phyloP scores from a whole-genome alignment of 805 yeast species.

The Kuraishia cidri region DNA sequence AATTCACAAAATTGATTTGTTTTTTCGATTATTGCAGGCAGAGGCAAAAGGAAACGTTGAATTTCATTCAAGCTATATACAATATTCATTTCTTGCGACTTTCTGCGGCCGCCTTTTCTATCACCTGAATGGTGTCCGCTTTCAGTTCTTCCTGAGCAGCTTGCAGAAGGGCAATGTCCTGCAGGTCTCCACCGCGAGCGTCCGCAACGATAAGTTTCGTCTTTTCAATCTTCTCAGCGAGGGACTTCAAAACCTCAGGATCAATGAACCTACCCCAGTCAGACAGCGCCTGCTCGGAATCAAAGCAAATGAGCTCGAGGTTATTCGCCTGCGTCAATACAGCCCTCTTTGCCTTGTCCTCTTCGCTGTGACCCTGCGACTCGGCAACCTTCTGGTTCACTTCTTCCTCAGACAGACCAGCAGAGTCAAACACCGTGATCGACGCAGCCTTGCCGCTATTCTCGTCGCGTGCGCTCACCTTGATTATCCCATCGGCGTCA shows the following conservation, averaged over 20 bases:
- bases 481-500: constrained; percentile 95
- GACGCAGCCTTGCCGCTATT: constrained; percentile 91
- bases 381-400: constrained; percentile 87
- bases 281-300: constrained; percentile 21
- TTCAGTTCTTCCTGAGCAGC: constrained; percentile 26
- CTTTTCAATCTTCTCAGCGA: constrained; percentile 12
- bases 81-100: neutral
- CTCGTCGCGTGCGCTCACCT: constrained; percentile 90
- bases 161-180: constrained; percentile 16
- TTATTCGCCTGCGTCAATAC: constrained; percentile 78
- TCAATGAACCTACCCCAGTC: constrained; percentile 13
- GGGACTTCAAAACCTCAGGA: constrained; percentile 5
- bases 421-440: constrained; percentile 93
- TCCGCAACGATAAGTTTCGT: constrained; percentile 19
- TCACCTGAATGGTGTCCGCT: constrained; percentile 10
- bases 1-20: too few relatives aligned
- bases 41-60: too few relatives aligned
- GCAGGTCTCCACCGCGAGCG: constrained; percentile 18
- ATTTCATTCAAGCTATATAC: neutral
- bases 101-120: neutral
- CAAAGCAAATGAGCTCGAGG: constrained; percentile 23
- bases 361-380: constrained; percentile 82
- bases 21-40: too few relatives aligned
- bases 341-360: constrained; percentile 81
- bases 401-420: constrained; percentile 85